phyloP scores from a whole-genome alignment of 352 stramenopile species.

The Pythium periplocum region DNA sequence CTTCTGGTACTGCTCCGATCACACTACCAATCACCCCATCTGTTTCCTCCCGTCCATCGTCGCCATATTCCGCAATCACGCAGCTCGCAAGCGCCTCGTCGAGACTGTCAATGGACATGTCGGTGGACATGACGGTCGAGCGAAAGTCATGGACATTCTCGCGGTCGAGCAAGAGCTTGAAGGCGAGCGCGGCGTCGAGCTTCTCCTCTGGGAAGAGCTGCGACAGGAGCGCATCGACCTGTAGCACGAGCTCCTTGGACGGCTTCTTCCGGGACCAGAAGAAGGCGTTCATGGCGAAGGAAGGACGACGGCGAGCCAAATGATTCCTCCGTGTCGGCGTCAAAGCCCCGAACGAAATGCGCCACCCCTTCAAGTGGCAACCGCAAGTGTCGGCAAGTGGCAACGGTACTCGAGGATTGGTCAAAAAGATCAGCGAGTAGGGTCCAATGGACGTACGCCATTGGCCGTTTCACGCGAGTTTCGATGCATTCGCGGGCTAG shows the following conservation, averaged over 20 bases:
- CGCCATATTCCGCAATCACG: too few relatives aligned
- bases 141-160: too few relatives aligned
- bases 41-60: too few relatives aligned
- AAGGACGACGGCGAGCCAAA: neutral
- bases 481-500: too few relatives aligned
- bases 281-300: constrained; percentile 58
- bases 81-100: too few relatives aligned
- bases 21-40: too few relatives aligned
- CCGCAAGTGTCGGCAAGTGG: constrained; percentile 8
- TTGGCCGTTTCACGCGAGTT: too few relatives aligned
- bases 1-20: constrained; percentile 18
- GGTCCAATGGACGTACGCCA: too few relatives aligned
- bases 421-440: constrained; percentile 4
- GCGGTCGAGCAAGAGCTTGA: too few relatives aligned
- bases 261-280: constrained; percentile 73
- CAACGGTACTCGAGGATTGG: constrained; percentile 13
- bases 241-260: constrained; percentile 68
- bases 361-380: too few relatives aligned
- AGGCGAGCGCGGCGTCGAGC: constrained; percentile 35
- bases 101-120: too few relatives aligned
- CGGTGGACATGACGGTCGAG: too few relatives aligned
- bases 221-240: constrained; percentile 51
- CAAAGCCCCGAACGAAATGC: neutral
- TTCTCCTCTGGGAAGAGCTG: constrained; percentile 59
- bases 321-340: constrained; percentile 1